phyloP scores from a whole-genome alignment of 1,284 basidiomycete species.

The Puccinia triticina region DNA sequence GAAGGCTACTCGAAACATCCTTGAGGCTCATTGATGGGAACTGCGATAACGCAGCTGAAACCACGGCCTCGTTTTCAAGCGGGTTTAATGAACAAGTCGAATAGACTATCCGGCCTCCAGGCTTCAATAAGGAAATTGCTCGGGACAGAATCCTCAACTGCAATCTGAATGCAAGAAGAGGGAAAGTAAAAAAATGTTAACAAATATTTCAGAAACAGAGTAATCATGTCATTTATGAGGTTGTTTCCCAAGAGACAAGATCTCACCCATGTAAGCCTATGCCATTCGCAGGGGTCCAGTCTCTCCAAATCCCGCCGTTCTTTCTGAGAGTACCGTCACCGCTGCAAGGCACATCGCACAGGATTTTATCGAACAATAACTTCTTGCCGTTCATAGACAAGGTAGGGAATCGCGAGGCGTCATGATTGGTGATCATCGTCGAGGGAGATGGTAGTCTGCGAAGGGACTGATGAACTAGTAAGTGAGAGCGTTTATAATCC shows the following conservation, averaged over 20 bases:
- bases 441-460: slow-evolving; percentile 88
- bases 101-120: slow-evolving; percentile 88
- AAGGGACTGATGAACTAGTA: slow-evolving; percentile 92
- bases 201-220: slow-evolving; percentile 8
- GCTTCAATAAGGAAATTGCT: slow-evolving; percentile 85
- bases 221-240: not conserved
- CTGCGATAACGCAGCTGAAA: slow-evolving; percentile 77
- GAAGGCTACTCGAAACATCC: slow-evolving; percentile 74
- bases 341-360: slow-evolving; percentile 96
- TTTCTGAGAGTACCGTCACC: slow-evolving; percentile 96
- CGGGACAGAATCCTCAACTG: slow-evolving; percentile 90
- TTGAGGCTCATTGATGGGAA: slow-evolving; percentile 77
- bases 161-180: slow-evolving; percentile 65
- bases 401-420: slow-evolving; percentile 84
- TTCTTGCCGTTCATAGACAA: slow-evolving; percentile 66
- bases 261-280: slow-evolving; percentile 83
- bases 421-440: slow-evolving; percentile 92
- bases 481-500: slow-evolving; percentile 90
- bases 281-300: slow-evolving; percentile 84
- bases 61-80: slow-evolving; percentile 94
- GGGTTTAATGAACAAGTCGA: slow-evolving; percentile 98
- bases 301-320: slow-evolving; percentile 92
- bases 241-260: not conserved
- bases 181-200: slow-evolving; percentile 21
- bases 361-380: slow-evolving; percentile 85